Base-by-base conservation (phyloP, 2,329 filamentous ascomycete genomes). In the Thelonectria discophora region DNA sequence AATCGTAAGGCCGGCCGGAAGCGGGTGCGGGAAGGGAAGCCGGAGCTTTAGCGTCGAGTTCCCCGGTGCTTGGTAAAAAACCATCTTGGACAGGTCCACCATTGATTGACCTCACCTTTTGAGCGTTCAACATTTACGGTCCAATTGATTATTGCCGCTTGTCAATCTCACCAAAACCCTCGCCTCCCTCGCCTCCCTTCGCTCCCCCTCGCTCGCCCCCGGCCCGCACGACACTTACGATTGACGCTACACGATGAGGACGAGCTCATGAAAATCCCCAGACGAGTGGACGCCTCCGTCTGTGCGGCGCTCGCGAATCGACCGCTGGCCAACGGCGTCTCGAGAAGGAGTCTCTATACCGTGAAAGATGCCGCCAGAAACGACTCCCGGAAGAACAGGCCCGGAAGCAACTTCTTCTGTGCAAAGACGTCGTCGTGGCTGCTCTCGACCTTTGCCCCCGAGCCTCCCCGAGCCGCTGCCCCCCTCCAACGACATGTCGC, bases 191-290 rank as follows among this genome's bases (percentile, higher is more conserved):
- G n/a, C n/a, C n/a, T n/a, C n/a, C n/a, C n/a, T n/a, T 47, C 30
- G 27, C 20, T 21, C 20, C 42, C 46, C 10, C 54, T 54, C 42
- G 17, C 13, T 18, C 13, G 42, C 48, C 20, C 32, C 37, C 11
- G 18, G 32, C 51, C 37, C 39, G 37, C 50, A 55, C 52, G 42
- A 55, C 58, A 53, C 61, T 55, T 59, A 58, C 55, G 47, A 64
- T 61, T 50, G 58, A 61, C 66, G 60, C 66, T 66, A 60, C 73
- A 80, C 67, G 77, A 85, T 84, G 82, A 79, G 75, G 79, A 81
- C 79, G 78, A 81, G 77, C 84, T 80, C 83, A 88, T 88, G 85
- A 87, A 82, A 84, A 78, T 82, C 78, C 78, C 81, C 72, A 82
- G 79, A 78, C 83, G 82, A 83, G 81, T 86, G 77, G 83, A 87